These are phyloP conservation scores for Diaporthe vaccinii DNA, from an alignment of 2,329 filamentous ascomycete genomes.

Conservation along the genomic window DNA sequence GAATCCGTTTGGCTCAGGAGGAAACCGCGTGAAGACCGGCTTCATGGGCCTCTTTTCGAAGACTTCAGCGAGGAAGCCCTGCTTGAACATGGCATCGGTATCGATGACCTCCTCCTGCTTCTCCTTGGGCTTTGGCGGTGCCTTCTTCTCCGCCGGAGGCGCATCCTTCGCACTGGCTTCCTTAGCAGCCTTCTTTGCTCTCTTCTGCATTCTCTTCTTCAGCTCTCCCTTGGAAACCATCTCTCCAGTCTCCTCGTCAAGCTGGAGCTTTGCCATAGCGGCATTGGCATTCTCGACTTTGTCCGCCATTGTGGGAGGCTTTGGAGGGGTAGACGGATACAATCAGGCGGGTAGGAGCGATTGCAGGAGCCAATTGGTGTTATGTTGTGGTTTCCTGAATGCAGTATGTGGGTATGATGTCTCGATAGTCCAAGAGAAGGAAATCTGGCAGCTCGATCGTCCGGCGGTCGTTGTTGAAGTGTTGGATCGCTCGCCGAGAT, in stretches of 20 bases:
- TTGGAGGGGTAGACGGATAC: neutral
- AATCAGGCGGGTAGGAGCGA: neutral
- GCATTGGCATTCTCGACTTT: conserved; percentile 47
- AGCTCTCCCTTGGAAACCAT: conserved; percentile 58
- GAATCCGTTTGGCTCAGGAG: conserved; percentile 92
- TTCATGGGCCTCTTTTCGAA: conserved; percentile 76
- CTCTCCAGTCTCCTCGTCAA: conserved; percentile 57
- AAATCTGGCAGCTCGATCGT: neutral
- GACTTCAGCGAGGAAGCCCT: conserved; percentile 80
- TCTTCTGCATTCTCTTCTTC: conserved; percentile 55
- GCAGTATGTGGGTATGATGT: neutral
- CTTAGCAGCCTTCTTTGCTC: conserved; percentile 47
- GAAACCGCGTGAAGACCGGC: conserved; percentile 79
- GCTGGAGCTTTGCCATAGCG: conserved; percentile 54
- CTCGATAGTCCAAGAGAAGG: neutral
- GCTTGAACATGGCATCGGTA: conserved; percentile 81
- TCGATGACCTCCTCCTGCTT: conserved; percentile 61
- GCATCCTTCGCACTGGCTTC: conserved; percentile 42
- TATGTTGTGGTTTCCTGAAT: neutral
- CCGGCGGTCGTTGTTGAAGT: neutral
- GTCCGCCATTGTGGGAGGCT: conserved; percentile 49
- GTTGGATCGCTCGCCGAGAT: conserved; percentile 16
- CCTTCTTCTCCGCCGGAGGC: conserved; percentile 46
- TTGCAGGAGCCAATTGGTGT: conserved; percentile 13
- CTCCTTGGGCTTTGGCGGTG: conserved; percentile 56